Percentiles rank a stretch among this genome's conserved stretches.
These are phyloP conservation scores for Apiospora phragmitis DNA, from an alignment of 2,329 filamentous ascomycete species.

Conservation along the genomic window DNA sequence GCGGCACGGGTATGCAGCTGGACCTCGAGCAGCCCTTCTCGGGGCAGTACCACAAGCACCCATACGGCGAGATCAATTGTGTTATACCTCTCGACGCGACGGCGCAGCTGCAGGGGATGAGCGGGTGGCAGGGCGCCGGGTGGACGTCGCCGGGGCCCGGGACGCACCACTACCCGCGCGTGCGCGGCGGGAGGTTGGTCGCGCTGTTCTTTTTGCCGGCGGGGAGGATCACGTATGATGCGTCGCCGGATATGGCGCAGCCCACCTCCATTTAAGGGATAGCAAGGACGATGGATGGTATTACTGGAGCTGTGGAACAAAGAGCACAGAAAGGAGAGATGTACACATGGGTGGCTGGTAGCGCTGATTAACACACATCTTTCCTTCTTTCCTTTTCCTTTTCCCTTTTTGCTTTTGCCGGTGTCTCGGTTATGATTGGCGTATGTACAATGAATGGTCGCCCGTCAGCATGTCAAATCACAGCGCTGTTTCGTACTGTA, in stretches of 20 bases:
- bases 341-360: background rate
- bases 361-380: background rate
- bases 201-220: conserved; percentile 57
- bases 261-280: conserved; percentile 22
- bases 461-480: background rate
- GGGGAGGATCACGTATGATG: conserved; percentile 52
- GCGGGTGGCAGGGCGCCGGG: conserved; percentile 55
- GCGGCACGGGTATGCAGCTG: conserved; percentile 31
- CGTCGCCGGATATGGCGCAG: conserved; percentile 43
- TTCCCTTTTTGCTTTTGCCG: background rate
- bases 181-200: conserved; percentile 48
- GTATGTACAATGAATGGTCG: background rate
- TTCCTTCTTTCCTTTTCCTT: background rate
- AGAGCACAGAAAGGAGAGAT: too few species aligned
- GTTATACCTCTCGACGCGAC: conserved; percentile 49
- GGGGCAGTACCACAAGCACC: conserved; percentile 55
- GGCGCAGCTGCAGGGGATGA: conserved; percentile 55
- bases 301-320: background rate
- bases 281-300: too few species aligned
- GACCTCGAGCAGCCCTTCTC: conserved; percentile 26
- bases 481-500: background rate
- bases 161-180: conserved; percentile 58
- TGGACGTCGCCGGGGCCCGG: conserved; percentile 57
- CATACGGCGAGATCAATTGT: conserved; percentile 58
- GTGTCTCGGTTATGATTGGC: background rate